Conservation (phyloP, 2,329 filamentous ascomycete genomes). For the Sclerotinia minor region DNA sequence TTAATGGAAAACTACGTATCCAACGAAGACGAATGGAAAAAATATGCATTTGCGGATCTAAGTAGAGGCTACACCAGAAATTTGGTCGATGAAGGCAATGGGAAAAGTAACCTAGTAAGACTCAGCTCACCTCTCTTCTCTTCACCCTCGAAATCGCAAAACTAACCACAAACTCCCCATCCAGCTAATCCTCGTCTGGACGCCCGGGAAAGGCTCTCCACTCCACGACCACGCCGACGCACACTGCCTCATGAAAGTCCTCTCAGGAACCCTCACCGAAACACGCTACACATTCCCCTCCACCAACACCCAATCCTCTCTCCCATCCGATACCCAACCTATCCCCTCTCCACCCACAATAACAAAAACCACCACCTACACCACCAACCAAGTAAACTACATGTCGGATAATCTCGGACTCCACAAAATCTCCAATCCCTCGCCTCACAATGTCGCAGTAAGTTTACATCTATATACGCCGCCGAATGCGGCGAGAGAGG, state of each 20-base stretch:
- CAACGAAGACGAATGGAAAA: slow-evolving; percentile 67
- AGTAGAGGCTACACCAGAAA: slow-evolving; percentile 80
- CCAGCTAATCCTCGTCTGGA: slow-evolving; percentile 92
- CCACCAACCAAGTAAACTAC: slow-evolving; percentile 76
- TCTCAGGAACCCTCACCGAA: slow-evolving; percentile 77
- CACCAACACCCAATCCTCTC: slow-evolving; percentile 40
- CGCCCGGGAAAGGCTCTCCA: slow-evolving; percentile 75
- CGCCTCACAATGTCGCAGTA: slow-evolving; percentile 71
- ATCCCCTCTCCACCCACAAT: slow-evolving; percentile 55
- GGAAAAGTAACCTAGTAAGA: slow-evolving; percentile 53
- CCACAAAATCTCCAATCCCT: slow-evolving; percentile 77
- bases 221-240: slow-evolving; percentile 89
- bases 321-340: slow-evolving; percentile 61
- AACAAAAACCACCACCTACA: slow-evolving; percentile 67
- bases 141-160: not conserved
- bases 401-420: slow-evolving; percentile 90
- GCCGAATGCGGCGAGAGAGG: slow-evolving; percentile 80
- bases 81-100: slow-evolving; percentile 86
- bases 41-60: slow-evolving; percentile 72
- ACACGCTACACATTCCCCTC: slow-evolving; percentile 56
- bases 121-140: slow-evolving; percentile 22
- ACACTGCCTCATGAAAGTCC: slow-evolving; percentile 85
- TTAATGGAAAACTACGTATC: slow-evolving; percentile 77
- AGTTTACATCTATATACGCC: slow-evolving; percentile 88
- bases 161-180: not conserved